Evolutionary conservation across 768 basidiomycete genomes (phyloP), one percentile per base, ranked within the genome.

Genomic region (Boletus rubropictus): DNA sequence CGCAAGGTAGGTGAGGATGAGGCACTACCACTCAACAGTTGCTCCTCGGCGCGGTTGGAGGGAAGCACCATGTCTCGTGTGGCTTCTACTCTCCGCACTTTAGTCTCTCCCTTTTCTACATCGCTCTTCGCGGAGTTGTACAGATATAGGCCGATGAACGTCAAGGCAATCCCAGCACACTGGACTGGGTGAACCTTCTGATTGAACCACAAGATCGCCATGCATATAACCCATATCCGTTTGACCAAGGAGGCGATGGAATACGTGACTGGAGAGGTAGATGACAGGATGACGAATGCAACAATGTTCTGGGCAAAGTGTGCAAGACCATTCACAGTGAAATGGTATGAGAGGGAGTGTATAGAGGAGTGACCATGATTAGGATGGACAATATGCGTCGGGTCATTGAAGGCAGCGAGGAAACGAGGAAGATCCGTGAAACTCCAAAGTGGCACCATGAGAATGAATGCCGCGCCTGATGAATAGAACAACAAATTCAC

Each of bases 251-350:
- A 96, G 3, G 96, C 96, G 65, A 99, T 98, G 43, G 91, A 95
- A 69, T 99, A 99, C 1, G 96, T 98, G 56, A 99, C 96, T 17
- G 96, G 95, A 10, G 95, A 97, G 3, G 92, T 95, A 24, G 89
- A 90, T 2, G 95, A 84, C 39, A 99, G 81, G 60, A 99, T 90
- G 63, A 94, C 78, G 71, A 99, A 99, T 25, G 96, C 96, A 58
- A 98, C 89, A 61, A 98, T 86, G 74, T 93, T 98, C 69, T 99
- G 96, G 1, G 83, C 84, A 59, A 96, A 99, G 69, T 99, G 93
- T 11, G 92, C 93, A 1, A 89, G 86, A 37, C 94, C 95, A 66
- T 99, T 99, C 69, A 92, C 76, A 67, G 92, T 78, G 61, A 96
- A 86, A 70, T 94, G 86, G 66, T 86, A 86, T 5, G 73, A 49